Percentiles rank a stretch among this genome's conserved stretches.
Evolutionary conservation across 2,329 filamentous ascomycete genomes (phyloP).

Genomic region (Alternaria triticina): DNA sequence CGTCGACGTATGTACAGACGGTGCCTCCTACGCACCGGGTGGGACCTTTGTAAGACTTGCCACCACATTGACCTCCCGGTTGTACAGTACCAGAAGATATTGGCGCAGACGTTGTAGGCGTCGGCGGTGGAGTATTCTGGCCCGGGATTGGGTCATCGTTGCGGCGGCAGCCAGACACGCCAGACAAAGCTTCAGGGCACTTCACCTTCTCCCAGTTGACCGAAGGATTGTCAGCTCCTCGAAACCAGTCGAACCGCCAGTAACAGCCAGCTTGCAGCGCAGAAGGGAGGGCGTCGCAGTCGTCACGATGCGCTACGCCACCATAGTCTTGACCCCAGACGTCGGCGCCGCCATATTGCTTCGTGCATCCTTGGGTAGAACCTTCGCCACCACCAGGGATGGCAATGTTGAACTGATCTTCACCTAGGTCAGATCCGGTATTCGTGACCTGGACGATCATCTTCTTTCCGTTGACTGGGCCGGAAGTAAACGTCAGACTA

Average conservation of each 20-base stretch:
- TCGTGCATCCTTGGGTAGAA: constrained; percentile 49
- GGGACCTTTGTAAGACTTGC: constrained; percentile 15
- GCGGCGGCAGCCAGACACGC: constrained; percentile 51
- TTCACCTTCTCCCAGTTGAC: constrained; percentile 63
- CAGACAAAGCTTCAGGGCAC: constrained; percentile 60
- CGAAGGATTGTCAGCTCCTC: constrained; percentile 62
- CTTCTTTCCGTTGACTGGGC: constrained; percentile 63
- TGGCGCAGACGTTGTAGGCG: constrained; percentile 17
- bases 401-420: constrained; percentile 46
- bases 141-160: constrained; percentile 25
- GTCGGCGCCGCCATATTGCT: constrained; percentile 53
- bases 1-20: constrained; percentile 20
- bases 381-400: constrained; percentile 48
- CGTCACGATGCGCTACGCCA: constrained; percentile 58
- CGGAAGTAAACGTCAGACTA: constrained; percentile 63
- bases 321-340: constrained; percentile 67
- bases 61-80: constrained; percentile 24
- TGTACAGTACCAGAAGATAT: constrained; percentile 22
- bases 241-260: constrained; percentile 71
- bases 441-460: constrained; percentile 71
- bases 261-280: constrained; percentile 63
- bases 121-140: constrained; percentile 17
- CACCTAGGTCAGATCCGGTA: constrained; percentile 54
- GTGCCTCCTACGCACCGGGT: constrained; percentile 21
- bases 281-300: constrained; percentile 61